phyloP scores from a whole-genome alignment of 2,329 filamentous ascomycete genomes.

The Leptosphaerulina australis region DNA sequence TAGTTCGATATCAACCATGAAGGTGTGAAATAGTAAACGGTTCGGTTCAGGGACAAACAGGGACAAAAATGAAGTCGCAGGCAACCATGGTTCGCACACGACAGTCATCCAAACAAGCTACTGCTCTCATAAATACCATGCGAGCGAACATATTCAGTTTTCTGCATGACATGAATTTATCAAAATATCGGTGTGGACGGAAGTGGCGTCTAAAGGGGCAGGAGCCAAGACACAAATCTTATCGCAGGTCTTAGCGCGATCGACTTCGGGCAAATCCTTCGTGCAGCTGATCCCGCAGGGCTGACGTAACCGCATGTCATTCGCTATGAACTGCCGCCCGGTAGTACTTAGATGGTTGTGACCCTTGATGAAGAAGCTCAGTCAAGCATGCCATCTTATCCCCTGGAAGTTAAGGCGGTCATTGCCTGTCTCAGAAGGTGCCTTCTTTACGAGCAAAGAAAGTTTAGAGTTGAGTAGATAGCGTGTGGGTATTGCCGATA shows the following conservation, averaged over 20 bases:
- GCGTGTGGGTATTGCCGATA: conserved; percentile 4
- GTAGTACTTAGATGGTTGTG: conserved; percentile 10
- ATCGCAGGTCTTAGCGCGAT: conserved; percentile 22
- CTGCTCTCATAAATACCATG: no score
- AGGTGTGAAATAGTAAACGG: no score
- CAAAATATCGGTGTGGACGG: conserved; percentile 12
- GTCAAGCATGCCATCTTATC: conserved; percentile 12
- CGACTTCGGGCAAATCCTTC: conserved; percentile 8
- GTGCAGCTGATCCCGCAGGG: conserved; percentile 1
- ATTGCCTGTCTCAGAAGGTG: conserved; percentile 18
- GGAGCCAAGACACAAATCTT: conserved; percentile 20
- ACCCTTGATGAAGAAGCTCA: neutral
- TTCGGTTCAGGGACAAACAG: no score
- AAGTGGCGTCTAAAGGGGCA: conserved; percentile 12
- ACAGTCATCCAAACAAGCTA: no score
- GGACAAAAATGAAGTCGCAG: no score
- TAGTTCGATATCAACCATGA: no score
- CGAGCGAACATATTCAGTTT: no score
- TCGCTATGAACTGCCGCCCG: conserved; percentile 11
- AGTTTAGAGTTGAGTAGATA: neutral
- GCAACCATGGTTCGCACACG: no score
- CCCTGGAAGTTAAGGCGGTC: conserved; percentile 1
- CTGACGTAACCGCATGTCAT: conserved; percentile 1
- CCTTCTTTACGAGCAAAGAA: neutral
- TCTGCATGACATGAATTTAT: conserved; percentile 1